Evolutionary conservation across 371 early-diverging fungal genomes (phyloP).

Genomic region (Saksenaea vasiformis): DNA sequence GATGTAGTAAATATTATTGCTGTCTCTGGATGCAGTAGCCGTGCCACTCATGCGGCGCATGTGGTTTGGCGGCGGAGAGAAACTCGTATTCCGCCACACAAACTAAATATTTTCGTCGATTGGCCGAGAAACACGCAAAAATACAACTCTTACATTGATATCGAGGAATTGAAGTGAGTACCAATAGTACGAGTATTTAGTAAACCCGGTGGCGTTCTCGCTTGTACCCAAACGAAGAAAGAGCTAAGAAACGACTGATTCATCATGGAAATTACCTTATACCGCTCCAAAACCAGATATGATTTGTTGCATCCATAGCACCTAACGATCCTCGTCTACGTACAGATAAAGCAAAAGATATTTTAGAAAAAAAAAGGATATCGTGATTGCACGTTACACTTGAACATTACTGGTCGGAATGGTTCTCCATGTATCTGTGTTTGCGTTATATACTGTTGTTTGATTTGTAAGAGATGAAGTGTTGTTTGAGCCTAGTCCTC

Average conservation of each 20-base stretch:
- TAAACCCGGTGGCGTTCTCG: background rate
- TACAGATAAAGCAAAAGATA: background rate
- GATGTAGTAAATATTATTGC: slow-evolving; percentile 2
- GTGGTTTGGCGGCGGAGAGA: background rate
- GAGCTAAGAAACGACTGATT: background rate
- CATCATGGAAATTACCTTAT: background rate
- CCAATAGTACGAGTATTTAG: no score
- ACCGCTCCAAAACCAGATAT: background rate
- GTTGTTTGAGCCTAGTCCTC: background rate
- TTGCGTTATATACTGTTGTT: background rate
- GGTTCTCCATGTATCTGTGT: slow-evolving; percentile 4
- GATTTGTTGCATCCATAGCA: background rate
- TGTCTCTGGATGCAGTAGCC: background rate
- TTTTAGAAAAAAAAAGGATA: background rate
- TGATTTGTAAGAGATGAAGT: background rate
- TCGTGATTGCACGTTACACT: background rate
- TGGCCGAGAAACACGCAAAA: no score
- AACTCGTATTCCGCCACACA: background rate
- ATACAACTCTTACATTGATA: no score
- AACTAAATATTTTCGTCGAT: background rate
- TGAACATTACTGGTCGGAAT: background rate
- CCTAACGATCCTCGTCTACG: background rate
- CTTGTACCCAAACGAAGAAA: background rate
- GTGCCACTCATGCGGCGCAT: background rate
- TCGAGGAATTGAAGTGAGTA: no score